Conservation (phyloP, 768 basidiomycete genomes). For the Hygrocybe coccinea region DNA sequence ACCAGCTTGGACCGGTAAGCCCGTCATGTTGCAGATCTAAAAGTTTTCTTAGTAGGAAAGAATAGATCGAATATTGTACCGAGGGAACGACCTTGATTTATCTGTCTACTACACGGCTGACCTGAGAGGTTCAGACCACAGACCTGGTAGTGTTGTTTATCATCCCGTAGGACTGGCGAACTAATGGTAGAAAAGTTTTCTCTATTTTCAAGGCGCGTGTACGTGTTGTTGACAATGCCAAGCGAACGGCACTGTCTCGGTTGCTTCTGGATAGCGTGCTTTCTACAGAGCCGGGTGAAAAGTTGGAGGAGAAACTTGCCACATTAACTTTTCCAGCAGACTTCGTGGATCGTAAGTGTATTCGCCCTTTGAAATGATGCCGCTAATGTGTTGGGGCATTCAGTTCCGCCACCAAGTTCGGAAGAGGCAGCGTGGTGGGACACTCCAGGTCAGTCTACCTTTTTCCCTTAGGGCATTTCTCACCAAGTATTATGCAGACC, state of each 20-base stretch:
- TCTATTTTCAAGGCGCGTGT: conserved; percentile 76
- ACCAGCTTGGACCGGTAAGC: conserved; percentile 93
- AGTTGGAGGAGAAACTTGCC: conserved; percentile 66
- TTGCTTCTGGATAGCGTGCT: conserved; percentile 61
- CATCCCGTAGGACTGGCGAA: conserved; percentile 6
- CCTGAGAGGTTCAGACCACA: conserved; percentile 89
- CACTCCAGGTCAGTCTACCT: conserved; percentile 47
- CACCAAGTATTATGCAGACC: conserved; percentile 18
- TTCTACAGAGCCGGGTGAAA: conserved; percentile 60
- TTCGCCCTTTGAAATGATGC: neutral
- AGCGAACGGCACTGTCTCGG: conserved; percentile 64
- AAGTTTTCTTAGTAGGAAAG: conserved; percentile 11
- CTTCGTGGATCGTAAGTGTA: conserved; percentile 40
- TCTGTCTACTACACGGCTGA: conserved; percentile 80
- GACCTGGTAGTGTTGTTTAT: conserved; percentile 55
- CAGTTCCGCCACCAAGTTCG: conserved; percentile 84
- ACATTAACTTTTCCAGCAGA: conserved; percentile 47
- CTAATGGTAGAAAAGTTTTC: conserved; percentile 54
- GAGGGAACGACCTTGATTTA: conserved; percentile 66
- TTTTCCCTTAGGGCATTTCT: neutral
- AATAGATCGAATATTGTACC: conserved; percentile 87
- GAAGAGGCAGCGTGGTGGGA: conserved; percentile 81
- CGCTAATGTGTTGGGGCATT: conserved; percentile 1
- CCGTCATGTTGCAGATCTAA: neutral
- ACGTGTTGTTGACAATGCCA: conserved; percentile 71